Evolutionary conservation across 2,329 filamentous ascomycete species (phyloP).

Genomic region (Colletotrichum sansevieriae): DNA sequence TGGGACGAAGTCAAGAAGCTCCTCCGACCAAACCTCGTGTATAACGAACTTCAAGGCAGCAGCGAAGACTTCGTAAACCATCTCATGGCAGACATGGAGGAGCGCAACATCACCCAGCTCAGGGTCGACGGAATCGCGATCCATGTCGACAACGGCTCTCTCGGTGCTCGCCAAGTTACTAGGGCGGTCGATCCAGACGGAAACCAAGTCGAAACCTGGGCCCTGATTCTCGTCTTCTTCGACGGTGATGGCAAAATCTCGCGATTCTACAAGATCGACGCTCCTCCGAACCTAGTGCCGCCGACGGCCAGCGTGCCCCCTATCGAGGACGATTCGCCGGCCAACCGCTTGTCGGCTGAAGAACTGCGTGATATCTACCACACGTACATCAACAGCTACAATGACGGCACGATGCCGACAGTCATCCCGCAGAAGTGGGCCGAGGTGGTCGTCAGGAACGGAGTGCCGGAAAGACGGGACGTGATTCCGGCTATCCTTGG

Average conservation of each 20-base stretch:
- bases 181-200: neutral
- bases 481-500: neutral
- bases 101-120: constrained; percentile 10
- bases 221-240: constrained; percentile 26
- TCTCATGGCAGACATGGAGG: constrained; percentile 2
- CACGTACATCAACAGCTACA: constrained; percentile 28
- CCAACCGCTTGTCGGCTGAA: constrained; percentile 2
- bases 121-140: constrained; percentile 8
- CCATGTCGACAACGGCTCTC: neutral
- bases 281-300: neutral
- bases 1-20: constrained; percentile 11
- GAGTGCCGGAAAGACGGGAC: neutral
- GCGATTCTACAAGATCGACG: constrained; percentile 23
- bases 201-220: constrained; percentile 3
- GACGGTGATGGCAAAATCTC: constrained; percentile 9
- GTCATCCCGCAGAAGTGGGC: constrained; percentile 13
- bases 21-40: constrained; percentile 1
- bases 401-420: constrained; percentile 1
- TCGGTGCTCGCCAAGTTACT: constrained; percentile 19
- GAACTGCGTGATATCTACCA: neutral
- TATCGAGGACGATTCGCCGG: neutral
- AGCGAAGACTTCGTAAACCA: constrained; percentile 10
- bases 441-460: neutral
- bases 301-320: neutral
- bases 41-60: neutral